These are phyloP conservation scores for Ramalina intermedia DNA, from an alignment of 495 filamentous ascomycete genomes.

Conservation along the genomic window DNA sequence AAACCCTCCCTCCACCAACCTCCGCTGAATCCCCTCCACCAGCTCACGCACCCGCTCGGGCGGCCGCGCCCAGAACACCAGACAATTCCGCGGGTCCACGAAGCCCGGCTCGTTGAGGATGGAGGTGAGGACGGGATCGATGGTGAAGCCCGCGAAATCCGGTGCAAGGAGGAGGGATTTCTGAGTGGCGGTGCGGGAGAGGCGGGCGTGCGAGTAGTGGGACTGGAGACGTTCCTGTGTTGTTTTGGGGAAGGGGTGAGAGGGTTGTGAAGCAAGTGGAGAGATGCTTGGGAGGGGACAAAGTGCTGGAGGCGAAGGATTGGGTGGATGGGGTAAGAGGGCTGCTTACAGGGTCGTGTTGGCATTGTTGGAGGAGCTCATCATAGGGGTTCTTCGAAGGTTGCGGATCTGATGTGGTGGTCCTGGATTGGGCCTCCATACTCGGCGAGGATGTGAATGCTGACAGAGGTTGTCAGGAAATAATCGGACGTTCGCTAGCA, in stretches of 20 bases:
- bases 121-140: conserved; percentile 62
- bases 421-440: no score
- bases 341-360: conserved; percentile 44
- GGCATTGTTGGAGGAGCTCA: conserved; percentile 48
- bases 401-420: no score
- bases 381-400: conserved; percentile 53
- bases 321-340: no score
- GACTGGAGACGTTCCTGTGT: conserved; percentile 52
- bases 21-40: conserved; percentile 34
- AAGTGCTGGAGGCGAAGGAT: no score
- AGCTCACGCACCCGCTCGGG: conserved; percentile 52
- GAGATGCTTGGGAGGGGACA: neutral
- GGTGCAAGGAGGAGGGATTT: conserved; percentile 48
- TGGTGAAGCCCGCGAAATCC: conserved; percentile 53
- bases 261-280: neutral
- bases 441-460: no score
- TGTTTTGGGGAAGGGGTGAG: no score
- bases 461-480: no score
- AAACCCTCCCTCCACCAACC: no score
- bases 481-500: no score
- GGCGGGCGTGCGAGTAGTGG: conserved; percentile 59
- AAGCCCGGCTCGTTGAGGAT: conserved; percentile 46
- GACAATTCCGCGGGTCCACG: conserved; percentile 59
- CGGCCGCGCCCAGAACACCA: conserved; percentile 80
- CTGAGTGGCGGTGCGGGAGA: conserved; percentile 56